These are phyloP conservation scores for Bruguiera hainesii DNA, from an alignment of 441 rosid genomes.

Conservation along the genomic window DNA sequence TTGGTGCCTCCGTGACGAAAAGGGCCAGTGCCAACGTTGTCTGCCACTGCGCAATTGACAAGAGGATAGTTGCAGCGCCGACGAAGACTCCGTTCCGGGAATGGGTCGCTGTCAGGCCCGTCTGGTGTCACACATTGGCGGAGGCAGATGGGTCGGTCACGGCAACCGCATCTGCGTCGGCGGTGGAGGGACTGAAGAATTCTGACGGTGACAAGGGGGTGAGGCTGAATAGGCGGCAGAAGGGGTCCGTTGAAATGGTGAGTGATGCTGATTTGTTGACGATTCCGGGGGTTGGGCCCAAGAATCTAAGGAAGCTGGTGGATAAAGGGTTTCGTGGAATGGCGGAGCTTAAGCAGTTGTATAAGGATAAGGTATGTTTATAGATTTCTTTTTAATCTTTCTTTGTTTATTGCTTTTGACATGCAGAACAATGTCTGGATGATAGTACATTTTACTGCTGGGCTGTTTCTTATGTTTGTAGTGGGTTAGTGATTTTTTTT, in stretches of 20 bases:
- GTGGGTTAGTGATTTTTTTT: no score
- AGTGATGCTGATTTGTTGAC: slow-evolving; percentile 75
- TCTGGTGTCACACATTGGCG: slow-evolving; percentile 38
- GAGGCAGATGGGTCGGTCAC: slow-evolving; percentile 4
- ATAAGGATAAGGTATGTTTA: slow-evolving; percentile 69
- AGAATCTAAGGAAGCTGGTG: slow-evolving; percentile 82
- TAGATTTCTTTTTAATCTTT: neutral
- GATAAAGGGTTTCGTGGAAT: slow-evolving; percentile 84
- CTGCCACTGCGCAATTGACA: slow-evolving; percentile 31
- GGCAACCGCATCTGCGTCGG: neutral
- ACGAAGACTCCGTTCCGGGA: slow-evolving; percentile 27
- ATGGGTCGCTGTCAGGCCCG: slow-evolving; percentile 39
- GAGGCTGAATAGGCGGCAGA: slow-evolving; percentile 55
- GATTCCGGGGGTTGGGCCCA: slow-evolving; percentile 93
- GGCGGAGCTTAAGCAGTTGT: slow-evolving; percentile 85
- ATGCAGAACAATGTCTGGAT: no score
- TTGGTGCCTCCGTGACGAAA: slow-evolving; percentile 11
- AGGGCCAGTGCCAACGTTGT: slow-evolving; percentile 12
- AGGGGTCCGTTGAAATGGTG: slow-evolving; percentile 33
- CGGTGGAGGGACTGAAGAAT: slow-evolving; percentile 17
- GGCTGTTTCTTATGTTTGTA: no score
- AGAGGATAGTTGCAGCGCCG: neutral
- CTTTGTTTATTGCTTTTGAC: neutral
- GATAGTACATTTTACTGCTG: no score
- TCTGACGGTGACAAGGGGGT: slow-evolving; percentile 20